Evolutionary conservation across 495 filamentous ascomycete genomes (phyloP).

Genomic region (Clohesyomyces aquaticus): DNA sequence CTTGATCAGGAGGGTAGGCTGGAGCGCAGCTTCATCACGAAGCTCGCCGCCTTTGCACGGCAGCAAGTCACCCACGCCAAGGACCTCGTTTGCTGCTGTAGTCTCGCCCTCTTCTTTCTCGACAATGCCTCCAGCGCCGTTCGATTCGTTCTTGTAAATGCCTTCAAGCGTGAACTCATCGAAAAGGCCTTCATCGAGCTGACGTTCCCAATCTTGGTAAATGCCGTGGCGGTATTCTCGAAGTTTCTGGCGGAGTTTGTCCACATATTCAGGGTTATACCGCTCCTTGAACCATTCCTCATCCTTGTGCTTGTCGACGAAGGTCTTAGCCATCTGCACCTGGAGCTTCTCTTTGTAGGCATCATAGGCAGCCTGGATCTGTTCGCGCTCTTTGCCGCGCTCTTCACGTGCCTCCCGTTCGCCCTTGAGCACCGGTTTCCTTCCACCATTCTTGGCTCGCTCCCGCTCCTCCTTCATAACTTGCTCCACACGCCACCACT

Average conservation of each 20-base stretch:
- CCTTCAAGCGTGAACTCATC: slow-evolving; percentile 95
- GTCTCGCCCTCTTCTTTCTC: slow-evolving; percentile 96
- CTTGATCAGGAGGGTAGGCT: slow-evolving; percentile 95
- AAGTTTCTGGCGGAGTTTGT: slow-evolving; percentile 67
- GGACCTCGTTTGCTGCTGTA: slow-evolving; percentile 84
- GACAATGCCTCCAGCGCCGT: slow-evolving; percentile 79
- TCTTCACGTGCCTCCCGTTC: slow-evolving; percentile 81
- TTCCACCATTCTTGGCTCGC: slow-evolving; percentile 71
- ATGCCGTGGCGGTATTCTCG: slow-evolving; percentile 73
- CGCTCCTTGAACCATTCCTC: slow-evolving; percentile 99
- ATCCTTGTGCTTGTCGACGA: slow-evolving; percentile 85
- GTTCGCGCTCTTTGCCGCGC: slow-evolving; percentile 81
- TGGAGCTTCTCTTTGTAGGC: slow-evolving; percentile 92
- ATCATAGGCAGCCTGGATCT: slow-evolving; percentile 92
- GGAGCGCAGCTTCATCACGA: slow-evolving; percentile 76
- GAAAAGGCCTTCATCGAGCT: slow-evolving; percentile 79
- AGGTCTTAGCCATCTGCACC: slow-evolving; percentile 82
- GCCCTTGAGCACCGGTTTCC: slow-evolving; percentile 73
- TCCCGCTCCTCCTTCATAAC: slow-evolving; percentile 86
- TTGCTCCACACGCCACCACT: slow-evolving; percentile 93
- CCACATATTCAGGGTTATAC: slow-evolving; percentile 80
- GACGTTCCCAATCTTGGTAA: slow-evolving; percentile 82
- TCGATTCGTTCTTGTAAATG: slow-evolving; percentile 90
- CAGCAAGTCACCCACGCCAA: slow-evolving; percentile 86
- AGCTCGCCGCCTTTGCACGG: slow-evolving; percentile 78